Evolutionary conservation across 176 grass and related monocot genomes (phyloP), one percentile per base, ranked within the genome.

Genomic region (Coix lacrymajobi): DNA sequence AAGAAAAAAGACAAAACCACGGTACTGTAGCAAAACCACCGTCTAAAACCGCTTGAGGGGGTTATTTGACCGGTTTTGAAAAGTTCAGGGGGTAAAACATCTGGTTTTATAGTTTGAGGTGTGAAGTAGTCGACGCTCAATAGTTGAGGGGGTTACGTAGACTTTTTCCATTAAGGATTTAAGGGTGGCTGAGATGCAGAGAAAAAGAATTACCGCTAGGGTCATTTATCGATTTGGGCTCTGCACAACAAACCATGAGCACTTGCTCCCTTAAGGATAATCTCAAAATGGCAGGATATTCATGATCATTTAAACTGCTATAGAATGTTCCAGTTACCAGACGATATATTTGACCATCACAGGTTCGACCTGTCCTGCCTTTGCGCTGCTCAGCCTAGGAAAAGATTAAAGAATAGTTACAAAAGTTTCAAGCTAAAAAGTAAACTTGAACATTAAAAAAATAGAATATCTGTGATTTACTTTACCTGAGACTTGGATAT

Each of bases 321-420:
- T 94, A 97, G 71, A 97, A 97, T 71, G 84, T 72, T 69, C 86
- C 82, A 45, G 90, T 84, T 71, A 97, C 90, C 45, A 97, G 70
- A 71, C 88, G 62, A 76, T 92, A 97, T 73, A 97, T 88, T 73
- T 89, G 80, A 79, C 95, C 92, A 71, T 97, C 88, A 85, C 95
- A 97, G 62, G 95, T 97, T 83, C 92, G 83, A 19, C 95, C 95
- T 62, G 95, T 97, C 82, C 95, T 94, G n/a, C 95, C 95, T 87
- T 90, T 97, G 37, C 95, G 68, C 86, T 97, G 92, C 43, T 97
- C 90, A 82, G 92, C 86, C 95, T 97, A 85, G 75, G 72, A 85
- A 66, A 71, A 46, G 12, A 83, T 80, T 58, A 66, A 68, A 56
- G 11, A 75, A 73, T 62, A 80, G 43, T 28, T 61, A 40, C 44